Evolutionary conservation across 164 flowering plant genomes (phyloP), one percentile per base, ranked within the genome.

Genomic region (Chimonanthus salicifolius): DNA sequence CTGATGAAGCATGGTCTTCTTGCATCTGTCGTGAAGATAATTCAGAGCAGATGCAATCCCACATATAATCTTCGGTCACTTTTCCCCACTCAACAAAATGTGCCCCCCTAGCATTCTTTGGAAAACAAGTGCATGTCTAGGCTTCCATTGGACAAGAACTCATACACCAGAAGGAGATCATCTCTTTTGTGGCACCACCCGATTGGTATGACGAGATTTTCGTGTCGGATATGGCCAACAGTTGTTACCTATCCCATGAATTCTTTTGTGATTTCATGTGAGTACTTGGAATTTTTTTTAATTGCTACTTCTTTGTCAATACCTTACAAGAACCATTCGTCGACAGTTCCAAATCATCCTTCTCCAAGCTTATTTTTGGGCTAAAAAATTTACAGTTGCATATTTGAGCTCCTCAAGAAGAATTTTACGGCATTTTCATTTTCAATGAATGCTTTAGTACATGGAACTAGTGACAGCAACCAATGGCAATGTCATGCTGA

Each of bases 181-280:
- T 11, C 58, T 21, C 15, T 4, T 51, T 69, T 62, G 15, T 49
- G 9, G 72, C 72, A 69, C 72, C 72, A 69, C 46, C 72, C 72
- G 15, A 49, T 15, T 18, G 50, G 48, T 33, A 49, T 49, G 43
- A 69, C 72, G 5, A 69, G 47, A 62, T 69, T 69, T 62, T 50
- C 50, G 62, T 69, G 72, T 3, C 72, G 72, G 6, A 69, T 7
- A 10, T 62, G 43, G 45, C 72, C 43, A 20, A 69, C 18, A 9
- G 72, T 69, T 7, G 9, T 49, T 47, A 69, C 62, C 62, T 69
- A 60, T 7, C 62, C 72, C 20, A 49, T 5, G 72, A 69, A 85
- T 71, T 85, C 84, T 64, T 84, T 81, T 49, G 54, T 79, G 18
- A 86, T 86, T 62, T 85, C 85, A 44, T 74, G 75, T 1, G 85